Percentiles rank a stretch among this genome's conserved stretches.
These are phyloP conservation scores for Kalanchoe fedtschenkoi DNA, from an alignment of 164 flowering plant species.

Conservation along the genomic window DNA sequence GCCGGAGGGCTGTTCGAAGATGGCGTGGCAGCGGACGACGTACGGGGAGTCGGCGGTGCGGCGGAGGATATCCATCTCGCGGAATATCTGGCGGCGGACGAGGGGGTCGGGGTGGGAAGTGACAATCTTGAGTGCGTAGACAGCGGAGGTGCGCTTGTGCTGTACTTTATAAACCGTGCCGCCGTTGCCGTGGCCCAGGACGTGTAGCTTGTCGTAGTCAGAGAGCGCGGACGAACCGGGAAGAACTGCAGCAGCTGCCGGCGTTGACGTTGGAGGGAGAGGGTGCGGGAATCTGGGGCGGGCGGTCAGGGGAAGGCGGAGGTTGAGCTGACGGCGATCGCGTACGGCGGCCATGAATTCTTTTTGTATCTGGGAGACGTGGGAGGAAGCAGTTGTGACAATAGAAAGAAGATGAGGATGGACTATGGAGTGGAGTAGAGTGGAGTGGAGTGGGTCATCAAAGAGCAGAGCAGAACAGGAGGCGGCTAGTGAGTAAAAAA, in stretches of 20 bases:
- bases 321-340: conserved; percentile 35
- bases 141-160: conserved; percentile 32
- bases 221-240: conserved; percentile 6
- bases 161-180: conserved; percentile 74
- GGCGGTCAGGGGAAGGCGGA: conserved; percentile 26
- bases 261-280: conserved; percentile 22
- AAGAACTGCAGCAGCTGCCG: not conserved
- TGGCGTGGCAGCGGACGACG: conserved; percentile 32
- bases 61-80: conserved; percentile 58
- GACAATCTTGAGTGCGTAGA: conserved; percentile 60
- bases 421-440: not conserved
- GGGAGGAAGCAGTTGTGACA: not conserved
- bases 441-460: no score
- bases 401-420: not conserved
- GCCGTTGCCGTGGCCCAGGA: conserved; percentile 73
- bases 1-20: conserved; percentile 36
- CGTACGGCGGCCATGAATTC: conserved; percentile 33
- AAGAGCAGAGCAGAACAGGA: no score
- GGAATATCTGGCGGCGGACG: conserved; percentile 40
- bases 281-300: conserved; percentile 27
- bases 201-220: conserved; percentile 38
- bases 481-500: no score
- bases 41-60: conserved; percentile 60
- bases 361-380: not conserved
- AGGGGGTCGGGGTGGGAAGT: conserved; percentile 33